Conservation (phyloP, 2,329 filamentous ascomycete genomes). For the Xylaria sp. region DNA sequence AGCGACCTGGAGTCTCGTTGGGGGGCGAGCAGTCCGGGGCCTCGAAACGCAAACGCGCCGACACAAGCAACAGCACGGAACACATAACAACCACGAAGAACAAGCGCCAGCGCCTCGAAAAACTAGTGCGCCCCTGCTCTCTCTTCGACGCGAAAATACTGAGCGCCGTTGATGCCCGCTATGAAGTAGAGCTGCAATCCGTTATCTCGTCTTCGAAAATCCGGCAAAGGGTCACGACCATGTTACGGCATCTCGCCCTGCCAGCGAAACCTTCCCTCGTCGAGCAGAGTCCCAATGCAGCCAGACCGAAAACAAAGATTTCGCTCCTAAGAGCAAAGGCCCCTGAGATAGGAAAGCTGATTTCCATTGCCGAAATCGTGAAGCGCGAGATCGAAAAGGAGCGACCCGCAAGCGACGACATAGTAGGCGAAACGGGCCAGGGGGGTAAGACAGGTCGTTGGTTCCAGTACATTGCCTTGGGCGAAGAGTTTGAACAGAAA, state of each 20-base stretch:
- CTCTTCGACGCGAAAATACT: slow-evolving; percentile 56
- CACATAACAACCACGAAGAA: slow-evolving; percentile 21
- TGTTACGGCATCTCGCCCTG: slow-evolving; percentile 56
- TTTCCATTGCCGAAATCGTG: slow-evolving; percentile 74
- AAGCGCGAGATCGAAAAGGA: slow-evolving; percentile 65
- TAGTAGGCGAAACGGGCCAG: neutral
- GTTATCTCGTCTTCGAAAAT: slow-evolving; percentile 72
- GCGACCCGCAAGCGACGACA: neutral
- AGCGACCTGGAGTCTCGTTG: slow-evolving; percentile 8
- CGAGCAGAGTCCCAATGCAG: neutral
- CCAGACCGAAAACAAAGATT: slow-evolving; percentile 50
- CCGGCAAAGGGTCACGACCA: slow-evolving; percentile 61
- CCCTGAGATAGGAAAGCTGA: slow-evolving; percentile 69
- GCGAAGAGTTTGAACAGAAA: slow-evolving; percentile 55
- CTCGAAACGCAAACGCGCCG: slow-evolving; percentile 47
- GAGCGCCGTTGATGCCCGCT: slow-evolving; percentile 57
- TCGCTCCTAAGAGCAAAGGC: slow-evolving; percentile 62
- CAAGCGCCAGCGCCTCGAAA: slow-evolving; percentile 45
- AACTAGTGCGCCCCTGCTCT: slow-evolving; percentile 45
- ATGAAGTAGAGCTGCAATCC: slow-evolving; percentile 63
- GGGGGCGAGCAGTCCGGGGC: slow-evolving; percentile 7
- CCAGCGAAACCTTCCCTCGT: slow-evolving; percentile 13
- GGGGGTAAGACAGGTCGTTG: slow-evolving; percentile 47
- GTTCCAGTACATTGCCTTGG: slow-evolving; percentile 69
- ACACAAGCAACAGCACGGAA: slow-evolving; percentile 33